Evolutionary conservation across 805 yeast species (phyloP), one percentile per base, ranked within the genome.

Genomic region (Cyberlindnera sargentensis): DNA sequence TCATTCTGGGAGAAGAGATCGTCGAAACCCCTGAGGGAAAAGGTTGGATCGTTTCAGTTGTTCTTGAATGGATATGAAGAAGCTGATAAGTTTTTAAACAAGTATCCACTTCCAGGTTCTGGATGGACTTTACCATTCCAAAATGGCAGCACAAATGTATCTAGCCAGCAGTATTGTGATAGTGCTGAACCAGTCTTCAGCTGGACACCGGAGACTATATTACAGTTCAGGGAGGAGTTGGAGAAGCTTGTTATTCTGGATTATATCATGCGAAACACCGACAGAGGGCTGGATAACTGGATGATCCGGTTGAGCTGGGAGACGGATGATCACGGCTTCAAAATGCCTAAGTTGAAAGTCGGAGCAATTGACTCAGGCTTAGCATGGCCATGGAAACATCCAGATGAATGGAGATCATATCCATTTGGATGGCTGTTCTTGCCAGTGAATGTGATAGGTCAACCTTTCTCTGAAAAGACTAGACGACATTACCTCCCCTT

Each of bases 301-400:
- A 83, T 84, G 91, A 72, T 83, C 23, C 69, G 70, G 43, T 51
- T 80, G 15, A 72, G 69, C n/a, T 74, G 78, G 73, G 45, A 51
- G 15, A 45, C 47, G 5, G 38, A n/a, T 6, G 44, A 42, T 0
- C 51, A 56, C 30, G 49, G 53, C 8, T 35, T 38, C 6, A 56
- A 59, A 47, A 49, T 49, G 11, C 82, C 82, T 0, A 44, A 34
- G 1, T 46, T 83, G 10, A 70, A 66, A 40, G 67, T 83, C 29
- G 88, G 86, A 3, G 91, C 90, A 1, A 83, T 83, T 37, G 90
- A 83, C 53, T 80, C 85, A 11, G 89, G 89, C 0, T 65, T 83
- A 29, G 71, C 89, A 0, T 82, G 80, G 52, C 90, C 91, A 5
- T 83, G 88, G 88, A 82, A 83, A 53, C 87, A 82, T 50, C 90